phyloP scores from a whole-genome alignment of 2,329 filamentous ascomycete genomes.

The Pseudogymnoascus sp. region DNA sequence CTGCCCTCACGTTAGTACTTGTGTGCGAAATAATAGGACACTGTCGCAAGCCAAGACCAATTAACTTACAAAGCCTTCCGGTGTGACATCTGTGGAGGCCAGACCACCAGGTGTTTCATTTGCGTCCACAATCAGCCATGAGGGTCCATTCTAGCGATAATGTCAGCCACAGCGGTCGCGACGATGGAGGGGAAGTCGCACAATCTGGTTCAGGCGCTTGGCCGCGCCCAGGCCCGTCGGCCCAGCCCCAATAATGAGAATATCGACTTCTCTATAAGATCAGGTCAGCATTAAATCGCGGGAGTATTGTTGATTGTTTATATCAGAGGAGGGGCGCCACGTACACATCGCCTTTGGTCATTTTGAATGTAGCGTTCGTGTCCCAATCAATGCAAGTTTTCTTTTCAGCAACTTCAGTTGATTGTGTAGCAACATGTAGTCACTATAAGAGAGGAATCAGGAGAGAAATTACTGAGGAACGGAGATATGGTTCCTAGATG shows the following conservation, averaged over 20 bases:
- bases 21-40: slow-evolving; percentile 14
- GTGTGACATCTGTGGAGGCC: slow-evolving; percentile 88
- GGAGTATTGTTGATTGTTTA: background rate
- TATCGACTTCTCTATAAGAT: slow-evolving; percentile 67
- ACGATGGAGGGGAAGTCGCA: slow-evolving; percentile 33
- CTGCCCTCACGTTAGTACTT: slow-evolving; percentile 41
- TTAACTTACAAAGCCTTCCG: slow-evolving; percentile 87
- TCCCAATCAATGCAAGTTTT: background rate
- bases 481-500: slow-evolving; percentile 2
- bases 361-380: background rate
- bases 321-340: background rate
- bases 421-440: background rate
- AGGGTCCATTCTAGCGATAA: slow-evolving; percentile 65
- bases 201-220: slow-evolving; percentile 94
- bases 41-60: slow-evolving; percentile 5
- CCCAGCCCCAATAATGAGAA: slow-evolving; percentile 95
- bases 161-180: slow-evolving; percentile 18
- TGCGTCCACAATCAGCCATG: slow-evolving; percentile 93
- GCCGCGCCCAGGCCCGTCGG: slow-evolving; percentile 96
- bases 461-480: background rate
- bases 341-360: slow-evolving; percentile 11
- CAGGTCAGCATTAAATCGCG: background rate
- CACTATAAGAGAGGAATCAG: background rate
- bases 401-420: background rate
- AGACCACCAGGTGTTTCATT: slow-evolving; percentile 91